Evolutionary conservation across 2,329 filamentous ascomycete genomes (phyloP), one percentile per base, ranked within the genome.

Genomic region (Aciculosporium take): DNA sequence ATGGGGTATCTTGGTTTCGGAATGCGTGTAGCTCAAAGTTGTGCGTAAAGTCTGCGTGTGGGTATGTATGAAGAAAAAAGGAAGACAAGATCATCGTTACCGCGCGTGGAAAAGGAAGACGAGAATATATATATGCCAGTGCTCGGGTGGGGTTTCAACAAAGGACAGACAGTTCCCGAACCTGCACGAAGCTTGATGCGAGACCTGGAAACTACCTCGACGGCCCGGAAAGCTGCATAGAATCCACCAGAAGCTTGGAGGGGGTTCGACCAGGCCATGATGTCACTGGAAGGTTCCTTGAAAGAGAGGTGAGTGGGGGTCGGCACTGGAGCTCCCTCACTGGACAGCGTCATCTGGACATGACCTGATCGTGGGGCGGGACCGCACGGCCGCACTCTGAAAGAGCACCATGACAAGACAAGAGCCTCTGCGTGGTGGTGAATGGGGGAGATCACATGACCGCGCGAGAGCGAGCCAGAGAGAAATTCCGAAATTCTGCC

Each of bases 211-310:
- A 47, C 44, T 48, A 46, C 53, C 38, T 24, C 37, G 37, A 44
- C n/a, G 29, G 33, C 40, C 46, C 46, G 30, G 48, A 55, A 59
- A 55, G 47, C 41, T 46, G 45, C 49, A 45, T 49, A 48, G 56
- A 57, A 58, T 38, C 53, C 51, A 47, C 55, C 51, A 49, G 57
- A 56, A 60, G 46, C 52, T 49, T 48, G 49, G 35, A 49, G 57
- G 51, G 25, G 45, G 39, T 53, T 53, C 51, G 49, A n/a, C n/a
- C n/a, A n/a, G n/a, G n/a, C n/a, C n/a, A n/a, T 57, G 57, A 62
- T 56, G 58, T 61, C 58, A 60, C 58, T 47, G 36, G 46, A 37
- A 47, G 35, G 39, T 28, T 2, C 35, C 46, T 37, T 8, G 6
- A 20, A 20, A 13, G 23, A 10, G 20, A 39, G 44, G 52, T 51